These are phyloP conservation scores for Austroboletus novae-zelandiae DNA, from an alignment of 1,284 basidiomycete species.

Conservation along the genomic window DNA sequence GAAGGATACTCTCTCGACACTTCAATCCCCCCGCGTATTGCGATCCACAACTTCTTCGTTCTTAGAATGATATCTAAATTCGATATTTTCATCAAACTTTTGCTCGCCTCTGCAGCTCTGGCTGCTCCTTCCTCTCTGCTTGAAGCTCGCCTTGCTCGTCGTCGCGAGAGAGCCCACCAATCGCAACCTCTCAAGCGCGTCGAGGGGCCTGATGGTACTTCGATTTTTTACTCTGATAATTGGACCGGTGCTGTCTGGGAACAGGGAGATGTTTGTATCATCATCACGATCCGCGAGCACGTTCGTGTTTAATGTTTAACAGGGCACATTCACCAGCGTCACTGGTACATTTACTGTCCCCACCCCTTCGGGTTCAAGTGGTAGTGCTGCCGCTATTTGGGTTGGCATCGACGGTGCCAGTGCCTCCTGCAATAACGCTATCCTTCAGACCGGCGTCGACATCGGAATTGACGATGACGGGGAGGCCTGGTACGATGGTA, in stretches of 20 bases:
- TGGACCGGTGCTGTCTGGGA: slow-evolving; percentile 5
- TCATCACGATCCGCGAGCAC: not conserved
- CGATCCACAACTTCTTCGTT: not conserved
- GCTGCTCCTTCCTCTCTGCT: slow-evolving; percentile 16
- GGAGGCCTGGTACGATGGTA: slow-evolving; percentile 10
- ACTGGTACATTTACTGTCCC: slow-evolving; percentile 22
- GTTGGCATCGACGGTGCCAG: slow-evolving; percentile 17
- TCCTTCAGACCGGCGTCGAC: not conserved
- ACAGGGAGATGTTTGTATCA: slow-evolving; percentile 8
- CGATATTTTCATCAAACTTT: slow-evolving; percentile 15
- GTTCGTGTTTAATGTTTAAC: not conserved
- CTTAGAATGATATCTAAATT: slow-evolving; percentile 19
- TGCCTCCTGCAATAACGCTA: not conserved
- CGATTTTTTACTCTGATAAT: slow-evolving; percentile 10
- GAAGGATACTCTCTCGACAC: not conserved
- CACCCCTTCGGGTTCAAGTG: not conserved
- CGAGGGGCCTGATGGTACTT: not conserved
- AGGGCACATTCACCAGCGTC: slow-evolving; percentile 19
- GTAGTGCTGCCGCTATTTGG: slow-evolving; percentile 4
- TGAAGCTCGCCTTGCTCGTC: slow-evolving; percentile 11
- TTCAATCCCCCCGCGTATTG: not conserved
- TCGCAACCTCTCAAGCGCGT: not conserved
- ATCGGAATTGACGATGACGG: not conserved
- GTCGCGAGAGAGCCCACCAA: not conserved
- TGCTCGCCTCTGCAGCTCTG: slow-evolving; percentile 13